A percentile compares a stretch with the other conserved stretches of the same genome.
phyloP scores from a whole-genome alignment of 179 eudicot genomes.

The Beta corolliflora region DNA sequence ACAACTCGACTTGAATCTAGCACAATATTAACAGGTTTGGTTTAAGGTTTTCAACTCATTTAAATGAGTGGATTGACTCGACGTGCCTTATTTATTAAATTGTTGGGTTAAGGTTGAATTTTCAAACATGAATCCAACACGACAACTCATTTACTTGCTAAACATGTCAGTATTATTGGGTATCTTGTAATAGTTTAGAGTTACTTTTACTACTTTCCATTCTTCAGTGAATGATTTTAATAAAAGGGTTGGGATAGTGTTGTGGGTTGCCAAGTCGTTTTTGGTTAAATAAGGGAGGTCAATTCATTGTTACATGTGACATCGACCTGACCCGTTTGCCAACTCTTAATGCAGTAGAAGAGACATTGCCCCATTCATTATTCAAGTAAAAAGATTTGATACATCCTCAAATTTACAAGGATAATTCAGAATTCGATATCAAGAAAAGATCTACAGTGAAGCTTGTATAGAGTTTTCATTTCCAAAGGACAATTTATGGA shows the following conservation, averaged over 20 bases:
- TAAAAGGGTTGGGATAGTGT: too few relatives aligned
- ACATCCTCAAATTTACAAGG: neutral
- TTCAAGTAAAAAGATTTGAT: neutral
- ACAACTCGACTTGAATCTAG: too few relatives aligned
- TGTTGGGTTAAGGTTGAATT: too few relatives aligned
- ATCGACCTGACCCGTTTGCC: too few relatives aligned
- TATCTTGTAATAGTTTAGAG: too few relatives aligned
- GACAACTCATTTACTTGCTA: neutral
- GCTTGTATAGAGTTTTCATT: slow-evolving; percentile 20
- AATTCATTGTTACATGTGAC: too few relatives aligned
- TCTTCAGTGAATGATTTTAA: too few relatives aligned
- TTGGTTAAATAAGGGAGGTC: too few relatives aligned
- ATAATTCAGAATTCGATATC: slow-evolving; percentile 19
- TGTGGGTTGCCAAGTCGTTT: too few relatives aligned
- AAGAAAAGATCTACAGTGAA: slow-evolving; percentile 20
- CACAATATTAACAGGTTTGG: neutral
- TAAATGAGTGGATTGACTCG: neutral
- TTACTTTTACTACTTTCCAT: too few relatives aligned
- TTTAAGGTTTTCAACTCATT: neutral
- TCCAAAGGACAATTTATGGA: slow-evolving; percentile 14
- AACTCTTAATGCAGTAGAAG: too few relatives aligned
- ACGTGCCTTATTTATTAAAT: neutral
- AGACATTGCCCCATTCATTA: neutral
- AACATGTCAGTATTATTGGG: too few relatives aligned
- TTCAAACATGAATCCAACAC: neutral